Base-by-base conservation (phyloP, 2,329 filamentous ascomycete genomes). In the Myriosclerotinia duriaeana region DNA sequence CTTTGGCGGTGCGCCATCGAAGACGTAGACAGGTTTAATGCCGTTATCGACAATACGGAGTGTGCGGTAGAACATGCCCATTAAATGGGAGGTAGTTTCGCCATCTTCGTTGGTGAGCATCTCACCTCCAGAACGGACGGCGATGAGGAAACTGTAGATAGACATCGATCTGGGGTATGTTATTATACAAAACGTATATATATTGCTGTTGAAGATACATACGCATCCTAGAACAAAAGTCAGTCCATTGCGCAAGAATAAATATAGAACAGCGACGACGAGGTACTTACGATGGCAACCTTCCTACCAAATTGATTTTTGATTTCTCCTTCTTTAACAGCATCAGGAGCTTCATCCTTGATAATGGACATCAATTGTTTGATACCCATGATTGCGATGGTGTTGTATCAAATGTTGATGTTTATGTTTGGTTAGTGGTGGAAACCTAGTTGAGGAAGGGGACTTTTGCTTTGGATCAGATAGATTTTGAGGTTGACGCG, bases 61-160 rank as follows among this genome's bases (percentile, higher is more conserved):
- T 2, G 95, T 99, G 74, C 95, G 93, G 83, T 99, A 99, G 83
- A 99, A 99, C 88, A 99, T 94, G 76, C 95, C 95, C 93, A 99
- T 98, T 20, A 99, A 82, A 78, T 99, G 95, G 22, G 95, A 99
- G 0, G 95, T 99, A 2, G 95, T 99, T 79, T 98, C 93, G 75
- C 95, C 95, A 63, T 89, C 89, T 75, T 99, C 95, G 79, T 89
- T 96, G 85, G 89, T 98, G 74, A 99, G 89, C 79, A 97, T 93
- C 78, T 99, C 92, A 73, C 95, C 95, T 74, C 97, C 93, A 74
- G 93, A 97, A 73, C 95, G 93, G 65, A 99, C 95, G 60, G 95
- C 95, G 77, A 99, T 95, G 69, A 99, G 87, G 82, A 99, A 99
- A 79, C 92, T 96, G 84, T 99, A 99, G 76, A 99, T 93, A 80